A percentile compares a stretch with the other conserved stretches of the same genome.
Evolutionary conservation across 805 yeast species (phyloP).

Genomic region (Wickerhamomyces hampshirensis): DNA sequence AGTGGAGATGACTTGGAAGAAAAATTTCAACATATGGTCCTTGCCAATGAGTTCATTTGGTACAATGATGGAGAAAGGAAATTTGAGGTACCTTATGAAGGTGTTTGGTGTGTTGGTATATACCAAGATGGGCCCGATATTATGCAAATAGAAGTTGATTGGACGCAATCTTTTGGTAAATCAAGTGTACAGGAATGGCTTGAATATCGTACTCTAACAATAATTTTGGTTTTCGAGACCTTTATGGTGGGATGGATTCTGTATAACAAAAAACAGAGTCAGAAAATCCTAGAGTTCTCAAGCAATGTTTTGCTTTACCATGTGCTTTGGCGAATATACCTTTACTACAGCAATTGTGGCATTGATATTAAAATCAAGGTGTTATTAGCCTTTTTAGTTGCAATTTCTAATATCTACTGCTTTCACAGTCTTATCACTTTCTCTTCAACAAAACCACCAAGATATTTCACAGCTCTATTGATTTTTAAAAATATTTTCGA

Average conservation of each 20-base stretch:
- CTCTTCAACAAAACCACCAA: no score
- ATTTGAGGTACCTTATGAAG: constrained; percentile 3
- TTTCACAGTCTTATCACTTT: no score
- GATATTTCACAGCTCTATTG: no score
- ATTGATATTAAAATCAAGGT: not conserved
- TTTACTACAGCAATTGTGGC: not conserved
- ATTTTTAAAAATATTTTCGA: no score
- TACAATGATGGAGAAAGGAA: constrained; percentile 1
- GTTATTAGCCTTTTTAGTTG: not conserved
- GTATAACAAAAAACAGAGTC: no score
- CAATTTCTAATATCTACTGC: no score
- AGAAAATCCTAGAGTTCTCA: constrained; percentile 1
- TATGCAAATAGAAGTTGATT: not conserved
- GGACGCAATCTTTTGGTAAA: constrained; percentile 2
- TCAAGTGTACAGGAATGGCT: constrained; percentile 2
- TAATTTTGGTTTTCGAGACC: constrained; percentile 1
- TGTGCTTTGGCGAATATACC: constrained; percentile 3
- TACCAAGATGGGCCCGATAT: constrained; percentile 10
- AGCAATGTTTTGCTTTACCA: constrained; percentile 1
- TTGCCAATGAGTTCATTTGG: constrained; percentile 9
- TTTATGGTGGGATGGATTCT: not conserved
- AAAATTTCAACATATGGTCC: constrained; percentile 3
- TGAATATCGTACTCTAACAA: not conserved
- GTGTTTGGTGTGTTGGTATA: constrained; percentile 8
- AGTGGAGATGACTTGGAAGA: constrained; percentile 10